A percentile compares a stretch with the other conserved stretches of the same genome.
Evolutionary conservation across 2,329 filamentous ascomycete genomes (phyloP).

Genomic region (Colletotrichum gloeosporioides): DNA sequence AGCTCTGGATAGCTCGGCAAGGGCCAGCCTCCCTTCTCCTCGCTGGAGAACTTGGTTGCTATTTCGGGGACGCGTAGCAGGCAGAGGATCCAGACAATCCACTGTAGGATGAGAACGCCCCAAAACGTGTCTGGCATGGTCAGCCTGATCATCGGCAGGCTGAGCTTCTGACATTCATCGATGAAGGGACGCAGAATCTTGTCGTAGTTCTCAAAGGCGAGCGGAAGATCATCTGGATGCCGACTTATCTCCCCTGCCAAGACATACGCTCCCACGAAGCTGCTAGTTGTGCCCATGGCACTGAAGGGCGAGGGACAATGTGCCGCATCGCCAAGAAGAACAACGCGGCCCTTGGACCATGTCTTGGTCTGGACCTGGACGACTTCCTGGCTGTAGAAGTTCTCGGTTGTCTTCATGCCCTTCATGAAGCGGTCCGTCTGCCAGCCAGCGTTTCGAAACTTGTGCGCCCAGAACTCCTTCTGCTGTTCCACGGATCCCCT

Average conservation of each 20-base stretch:
- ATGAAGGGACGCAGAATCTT: conserved; percentile 5
- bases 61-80: conserved; percentile 6
- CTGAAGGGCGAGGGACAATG: conserved; percentile 48
- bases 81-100: conserved; percentile 12
- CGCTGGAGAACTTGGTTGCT: not conserved
- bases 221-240: not conserved
- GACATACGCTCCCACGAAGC: conserved; percentile 52
- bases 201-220: conserved; percentile 12
- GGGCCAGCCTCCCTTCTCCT: not conserved
- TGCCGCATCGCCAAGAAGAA: conserved; percentile 53
- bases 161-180: conserved; percentile 4
- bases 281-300: conserved; percentile 49
- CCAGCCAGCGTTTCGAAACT: conserved; percentile 47
- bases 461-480: conserved; percentile 35
- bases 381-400: conserved; percentile 49
- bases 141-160: not conserved
- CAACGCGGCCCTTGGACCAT: conserved; percentile 41
- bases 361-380: conserved; percentile 43
- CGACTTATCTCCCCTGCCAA: conserved; percentile 52
- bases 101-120: not conserved
- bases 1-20: not conserved
- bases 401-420: conserved; percentile 31
- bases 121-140: conserved; percentile 2
- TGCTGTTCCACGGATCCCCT: conserved; percentile 27
- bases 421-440: conserved; percentile 31